Evolutionary conservation across 805 yeast genomes (phyloP).

Genomic region (Teunomyces atbi): DNA sequence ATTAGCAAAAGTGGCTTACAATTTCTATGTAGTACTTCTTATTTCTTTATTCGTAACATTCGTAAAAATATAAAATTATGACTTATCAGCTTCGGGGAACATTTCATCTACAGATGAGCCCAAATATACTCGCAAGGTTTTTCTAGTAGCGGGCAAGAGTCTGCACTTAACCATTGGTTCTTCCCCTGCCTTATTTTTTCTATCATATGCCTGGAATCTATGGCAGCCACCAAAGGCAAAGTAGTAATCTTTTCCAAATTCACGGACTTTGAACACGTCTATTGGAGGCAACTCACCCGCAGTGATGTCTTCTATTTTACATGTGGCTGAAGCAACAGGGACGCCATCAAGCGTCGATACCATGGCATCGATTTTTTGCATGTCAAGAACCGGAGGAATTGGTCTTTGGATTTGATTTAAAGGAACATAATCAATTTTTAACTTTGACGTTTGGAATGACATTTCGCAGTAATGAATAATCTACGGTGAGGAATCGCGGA

Average conservation of each 20-base stretch:
- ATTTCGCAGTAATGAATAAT: conserved; percentile 24
- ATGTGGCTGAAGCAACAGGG: conserved; percentile 66
- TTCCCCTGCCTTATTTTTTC: conserved; percentile 28
- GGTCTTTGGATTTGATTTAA: conserved; percentile 71
- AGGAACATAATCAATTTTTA: conserved; percentile 61
- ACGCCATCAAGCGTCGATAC: conserved; percentile 62
- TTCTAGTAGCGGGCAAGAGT: conserved; percentile 70
- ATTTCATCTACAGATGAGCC: conserved; percentile 64
- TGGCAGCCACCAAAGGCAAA: conserved; percentile 93
- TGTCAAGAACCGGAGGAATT: conserved; percentile 79
- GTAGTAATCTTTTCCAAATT: conserved; percentile 58
- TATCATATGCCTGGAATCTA: conserved; percentile 82
- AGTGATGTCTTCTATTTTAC: conserved; percentile 45
- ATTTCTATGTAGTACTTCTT: background rate
- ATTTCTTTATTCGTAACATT: background rate
- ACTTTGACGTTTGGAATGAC: conserved; percentile 67
- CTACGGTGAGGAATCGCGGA: background rate
- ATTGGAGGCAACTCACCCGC: conserved; percentile 78
- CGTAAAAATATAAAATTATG: background rate
- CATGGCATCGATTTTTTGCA: conserved; percentile 76
- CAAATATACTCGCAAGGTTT: conserved; percentile 63
- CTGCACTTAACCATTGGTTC: conserved; percentile 62
- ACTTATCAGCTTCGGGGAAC: conserved; percentile 23
- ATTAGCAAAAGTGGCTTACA: too few relatives aligned
- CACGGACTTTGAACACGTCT: conserved; percentile 69